Evolutionary conservation across 176 grass and related monocot genomes (phyloP).

Genomic region (Bothriochloa decipiens): DNA sequence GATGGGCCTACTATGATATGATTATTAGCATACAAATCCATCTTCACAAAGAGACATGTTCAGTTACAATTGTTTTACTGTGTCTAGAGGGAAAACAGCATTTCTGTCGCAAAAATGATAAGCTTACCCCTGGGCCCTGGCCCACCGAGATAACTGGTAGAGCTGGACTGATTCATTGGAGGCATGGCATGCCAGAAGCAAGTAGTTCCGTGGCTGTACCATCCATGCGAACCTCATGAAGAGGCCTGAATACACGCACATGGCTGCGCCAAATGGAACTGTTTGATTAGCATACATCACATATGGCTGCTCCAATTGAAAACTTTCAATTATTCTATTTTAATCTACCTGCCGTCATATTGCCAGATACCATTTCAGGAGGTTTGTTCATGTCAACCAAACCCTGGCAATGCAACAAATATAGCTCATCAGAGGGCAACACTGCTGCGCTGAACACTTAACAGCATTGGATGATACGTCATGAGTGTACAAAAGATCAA

Average conservation of each 20-base stretch:
- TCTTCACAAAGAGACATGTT: background rate
- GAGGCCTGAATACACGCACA: slow-evolving; percentile 80
- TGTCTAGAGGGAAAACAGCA: background rate
- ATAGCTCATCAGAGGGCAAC: slow-evolving; percentile 10
- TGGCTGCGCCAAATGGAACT: slow-evolving; percentile 52
- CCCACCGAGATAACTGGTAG: slow-evolving; percentile 75
- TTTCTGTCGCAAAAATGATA: background rate
- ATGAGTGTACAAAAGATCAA: background rate
- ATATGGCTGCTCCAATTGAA: background rate
- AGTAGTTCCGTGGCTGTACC: slow-evolving; percentile 81
- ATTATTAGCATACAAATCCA: background rate
- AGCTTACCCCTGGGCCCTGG: slow-evolving; percentile 64
- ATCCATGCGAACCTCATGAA: slow-evolving; percentile 96
- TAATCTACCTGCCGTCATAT: slow-evolving; percentile 74
- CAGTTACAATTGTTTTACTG: background rate
- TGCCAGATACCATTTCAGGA: slow-evolving; percentile 85
- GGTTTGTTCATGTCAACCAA: slow-evolving; percentile 79
- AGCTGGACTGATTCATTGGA: slow-evolving; percentile 87
- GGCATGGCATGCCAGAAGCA: slow-evolving; percentile 75
- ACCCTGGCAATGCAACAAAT: slow-evolving; percentile 51
- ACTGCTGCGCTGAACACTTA: background rate
- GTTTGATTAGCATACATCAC: slow-evolving; percentile 22
- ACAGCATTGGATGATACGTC: background rate
- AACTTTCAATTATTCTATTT: slow-evolving; percentile 8
- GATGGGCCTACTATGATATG: background rate